These are phyloP conservation scores for Pseudogymnoascus sp. DNA, from an alignment of 2,329 filamentous ascomycete species.

Conservation along the genomic window DNA sequence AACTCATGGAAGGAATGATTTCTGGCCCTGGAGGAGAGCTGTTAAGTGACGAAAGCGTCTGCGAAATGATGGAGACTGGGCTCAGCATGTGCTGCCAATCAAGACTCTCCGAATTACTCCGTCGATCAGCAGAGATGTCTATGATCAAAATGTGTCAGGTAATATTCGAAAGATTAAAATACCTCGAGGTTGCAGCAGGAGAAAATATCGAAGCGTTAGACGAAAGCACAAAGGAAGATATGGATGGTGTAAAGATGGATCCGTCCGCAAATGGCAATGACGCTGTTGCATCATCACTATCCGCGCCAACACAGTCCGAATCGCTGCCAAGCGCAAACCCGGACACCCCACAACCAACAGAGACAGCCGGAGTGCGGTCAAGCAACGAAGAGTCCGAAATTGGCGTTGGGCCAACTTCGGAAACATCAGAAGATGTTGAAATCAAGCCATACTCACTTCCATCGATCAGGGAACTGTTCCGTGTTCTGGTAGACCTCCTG, in stretches of 20 bases:
- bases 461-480: conserved; percentile 88
- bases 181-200: conserved; percentile 69
- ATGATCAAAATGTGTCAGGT: conserved; percentile 99
- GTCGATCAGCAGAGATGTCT: conserved; percentile 86
- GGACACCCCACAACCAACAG: not conserved
- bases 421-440: conserved; percentile 36
- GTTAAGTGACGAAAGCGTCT: conserved; percentile 95
- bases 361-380: not conserved
- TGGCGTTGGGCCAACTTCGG: conserved; percentile 24
- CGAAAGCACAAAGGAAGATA: conserved; percentile 57
- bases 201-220: conserved; percentile 60
- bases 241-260: conserved; percentile 77
- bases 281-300: conserved; percentile 47
- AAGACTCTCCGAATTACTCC: conserved; percentile 80
- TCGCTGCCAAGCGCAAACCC: not conserved
- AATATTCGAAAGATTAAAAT: conserved; percentile 88
- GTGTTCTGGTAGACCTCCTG: conserved; percentile 85
- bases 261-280: conserved; percentile 61
- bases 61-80: conserved; percentile 98
- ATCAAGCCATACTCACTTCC: conserved; percentile 88
- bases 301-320: conserved; percentile 29
- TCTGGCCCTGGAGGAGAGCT: conserved; percentile 87
- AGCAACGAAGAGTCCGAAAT: conserved; percentile 22
- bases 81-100: conserved; percentile 95
- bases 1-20: conserved; percentile 98